Conservation (phyloP, 2,329 filamentous ascomycete genomes). For the Pseudophaeomoniella oleicola region DNA sequence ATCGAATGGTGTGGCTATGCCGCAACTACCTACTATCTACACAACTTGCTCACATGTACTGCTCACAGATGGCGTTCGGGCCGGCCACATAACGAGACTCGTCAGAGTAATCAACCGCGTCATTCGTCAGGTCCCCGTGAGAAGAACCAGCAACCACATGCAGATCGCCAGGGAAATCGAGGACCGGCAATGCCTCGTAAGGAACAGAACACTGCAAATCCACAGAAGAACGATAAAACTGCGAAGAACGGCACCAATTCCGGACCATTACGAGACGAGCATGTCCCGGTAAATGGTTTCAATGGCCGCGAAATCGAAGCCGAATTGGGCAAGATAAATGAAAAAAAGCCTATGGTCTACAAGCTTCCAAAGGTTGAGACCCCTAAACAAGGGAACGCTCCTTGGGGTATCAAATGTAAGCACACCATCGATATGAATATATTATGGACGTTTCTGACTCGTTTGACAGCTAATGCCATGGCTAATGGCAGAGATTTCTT, state of each 20-base stretch:
- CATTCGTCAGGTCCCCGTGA: constrained; percentile 7
- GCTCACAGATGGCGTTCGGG: neutral
- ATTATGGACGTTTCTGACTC: constrained; percentile 4
- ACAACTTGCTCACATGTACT: too few species aligned
- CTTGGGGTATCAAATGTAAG: constrained; percentile 31
- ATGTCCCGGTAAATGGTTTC: constrained; percentile 27
- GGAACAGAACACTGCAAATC: neutral
- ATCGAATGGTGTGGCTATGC: too few species aligned
- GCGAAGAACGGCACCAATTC: neutral
- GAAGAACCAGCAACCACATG: neutral
- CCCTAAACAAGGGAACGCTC: constrained; percentile 13
- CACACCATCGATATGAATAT: constrained; percentile 2
- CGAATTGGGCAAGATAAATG: constrained; percentile 26
- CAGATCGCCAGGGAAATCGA: neutral
- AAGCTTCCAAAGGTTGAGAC: constrained; percentile 12
- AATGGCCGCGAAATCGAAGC: constrained; percentile 27
- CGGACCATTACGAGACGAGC: constrained; percentile 19
- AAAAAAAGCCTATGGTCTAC: constrained; percentile 21
- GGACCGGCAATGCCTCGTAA: neutral
- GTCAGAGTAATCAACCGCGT: constrained; percentile 6
- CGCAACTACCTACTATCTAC: too few species aligned
- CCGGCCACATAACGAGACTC: neutral
- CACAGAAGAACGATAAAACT: neutral
- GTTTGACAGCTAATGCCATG: constrained; percentile 28
- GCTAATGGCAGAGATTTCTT: constrained; percentile 34